These are phyloP conservation scores for Zanthoxylum bungeanum DNA, from an alignment of 345 rosid genomes.

Conservation along the genomic window DNA sequence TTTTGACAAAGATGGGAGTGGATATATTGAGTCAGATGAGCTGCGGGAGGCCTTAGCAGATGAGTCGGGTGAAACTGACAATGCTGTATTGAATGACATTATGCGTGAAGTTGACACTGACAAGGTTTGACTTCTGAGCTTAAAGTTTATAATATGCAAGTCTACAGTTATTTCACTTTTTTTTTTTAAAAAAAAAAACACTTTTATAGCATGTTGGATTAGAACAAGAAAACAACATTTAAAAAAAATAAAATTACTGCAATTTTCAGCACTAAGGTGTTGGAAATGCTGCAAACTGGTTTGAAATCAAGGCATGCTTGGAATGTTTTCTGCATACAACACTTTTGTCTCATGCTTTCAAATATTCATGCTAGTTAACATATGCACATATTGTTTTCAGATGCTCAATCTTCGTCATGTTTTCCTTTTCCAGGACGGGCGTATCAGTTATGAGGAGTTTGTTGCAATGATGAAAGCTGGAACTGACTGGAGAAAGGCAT, in stretches of 20 bases:
- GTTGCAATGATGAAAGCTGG: conserved; percentile 98
- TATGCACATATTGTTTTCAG: background rate
- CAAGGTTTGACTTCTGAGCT: conserved; percentile 66
- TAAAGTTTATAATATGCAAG: too few relatives aligned
- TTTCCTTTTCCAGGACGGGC: conserved; percentile 57
- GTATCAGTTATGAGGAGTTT: conserved; percentile 90
- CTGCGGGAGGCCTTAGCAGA: conserved; percentile 70
- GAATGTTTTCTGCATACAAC: background rate
- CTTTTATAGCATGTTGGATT: background rate
- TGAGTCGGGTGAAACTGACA: conserved; percentile 67
- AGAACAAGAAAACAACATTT: background rate
- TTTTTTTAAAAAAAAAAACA: background rate
- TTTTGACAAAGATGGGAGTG: conserved; percentile 82
- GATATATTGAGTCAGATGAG: conserved; percentile 76
- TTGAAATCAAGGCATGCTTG: background rate
- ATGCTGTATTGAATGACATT: conserved; percentile 67
- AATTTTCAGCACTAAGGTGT: background rate
- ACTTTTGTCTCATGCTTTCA: too few relatives aligned
- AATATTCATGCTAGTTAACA: background rate
- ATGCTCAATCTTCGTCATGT: background rate
- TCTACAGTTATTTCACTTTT: background rate
- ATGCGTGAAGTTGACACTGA: conserved; percentile 95
- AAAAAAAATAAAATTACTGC: background rate
- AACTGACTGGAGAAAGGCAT: conserved; percentile 99
- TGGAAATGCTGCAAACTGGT: background rate